Evolutionary conservation across 179 eudicot species (phyloP).

Genomic region (Corrigiola litoralis): DNA sequence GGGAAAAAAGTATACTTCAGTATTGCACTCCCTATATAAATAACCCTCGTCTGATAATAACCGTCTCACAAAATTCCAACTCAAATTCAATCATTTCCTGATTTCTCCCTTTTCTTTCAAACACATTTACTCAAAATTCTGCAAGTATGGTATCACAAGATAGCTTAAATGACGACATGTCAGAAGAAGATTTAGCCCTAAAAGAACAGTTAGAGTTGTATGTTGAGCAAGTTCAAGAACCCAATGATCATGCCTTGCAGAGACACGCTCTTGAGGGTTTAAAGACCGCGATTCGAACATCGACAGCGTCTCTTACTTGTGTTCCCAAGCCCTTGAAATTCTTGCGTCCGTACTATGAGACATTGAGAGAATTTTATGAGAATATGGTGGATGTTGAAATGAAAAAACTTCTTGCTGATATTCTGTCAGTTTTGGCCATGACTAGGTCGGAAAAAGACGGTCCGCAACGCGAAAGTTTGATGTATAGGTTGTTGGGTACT

Average conservation of each 20-base stretch:
- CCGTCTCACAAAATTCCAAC: no score
- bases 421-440: conserved; percentile 93
- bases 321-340: conserved; percentile 96
- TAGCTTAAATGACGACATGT: no score
- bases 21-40: no score
- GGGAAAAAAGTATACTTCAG: no score
- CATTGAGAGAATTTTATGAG: conserved; percentile 69
- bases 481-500: conserved; percentile 81
- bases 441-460: conserved; percentile 87
- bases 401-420: conserved; percentile 84
- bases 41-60: no score
- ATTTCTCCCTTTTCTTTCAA: no score
- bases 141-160: no score
- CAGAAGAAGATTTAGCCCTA: conserved; percentile 93
- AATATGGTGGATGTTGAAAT: conserved; percentile 53
- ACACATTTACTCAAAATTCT: no score
- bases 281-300: conserved; percentile 78
- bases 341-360: conserved; percentile 91
- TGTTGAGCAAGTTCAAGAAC: conserved; percentile 77
- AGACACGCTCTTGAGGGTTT: conserved; percentile 82
- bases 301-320: conserved; percentile 96
- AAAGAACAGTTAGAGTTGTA: conserved; percentile 90
- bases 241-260: conserved; percentile 73
- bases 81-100: no score
- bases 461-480: conserved; percentile 71